These are phyloP conservation scores for Passalora sequoiae DNA, from an alignment of 2,329 filamentous ascomycete species.

Conservation along the genomic window DNA sequence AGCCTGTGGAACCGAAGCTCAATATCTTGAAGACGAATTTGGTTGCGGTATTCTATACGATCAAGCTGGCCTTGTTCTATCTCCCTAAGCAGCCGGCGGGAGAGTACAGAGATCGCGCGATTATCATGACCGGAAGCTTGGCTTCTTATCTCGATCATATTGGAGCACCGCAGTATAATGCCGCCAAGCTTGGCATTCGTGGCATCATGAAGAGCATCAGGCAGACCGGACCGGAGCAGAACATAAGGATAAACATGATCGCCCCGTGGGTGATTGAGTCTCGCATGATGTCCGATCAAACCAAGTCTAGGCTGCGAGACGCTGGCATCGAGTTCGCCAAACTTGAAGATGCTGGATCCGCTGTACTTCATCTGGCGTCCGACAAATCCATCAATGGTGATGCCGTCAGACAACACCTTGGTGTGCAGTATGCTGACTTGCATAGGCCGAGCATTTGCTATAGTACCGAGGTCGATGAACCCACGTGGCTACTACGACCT, in stretches of 20 bases:
- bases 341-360: constrained; percentile 22
- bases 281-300: constrained; percentile 21
- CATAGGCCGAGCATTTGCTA: constrained; percentile 23
- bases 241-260: constrained; percentile 37
- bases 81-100: constrained; percentile 26
- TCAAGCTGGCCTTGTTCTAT: constrained; percentile 26
- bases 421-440: background rate
- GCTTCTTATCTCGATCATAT: constrained; percentile 44
- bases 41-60: constrained; percentile 13
- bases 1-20: constrained; percentile 22
- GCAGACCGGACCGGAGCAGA: background rate
- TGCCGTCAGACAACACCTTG: background rate
- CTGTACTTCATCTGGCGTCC: constrained; percentile 22
- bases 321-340: constrained; percentile 20
- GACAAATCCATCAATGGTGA: constrained; percentile 25
- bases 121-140: constrained; percentile 46
- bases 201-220: constrained; percentile 8
- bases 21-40: constrained; percentile 14
- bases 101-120: constrained; percentile 32
- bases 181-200: constrained; percentile 32
- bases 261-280: constrained; percentile 27
- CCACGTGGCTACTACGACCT: constrained; percentile 22
- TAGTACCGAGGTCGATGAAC: constrained; percentile 17
- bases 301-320: constrained; percentile 11
- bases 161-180: constrained; percentile 28